A percentile compares a stretch with the other conserved stretches of the same genome.
phyloP scores from a whole-genome alignment of 495 filamentous ascomycete genomes.

The Penicillium turbatum region DNA sequence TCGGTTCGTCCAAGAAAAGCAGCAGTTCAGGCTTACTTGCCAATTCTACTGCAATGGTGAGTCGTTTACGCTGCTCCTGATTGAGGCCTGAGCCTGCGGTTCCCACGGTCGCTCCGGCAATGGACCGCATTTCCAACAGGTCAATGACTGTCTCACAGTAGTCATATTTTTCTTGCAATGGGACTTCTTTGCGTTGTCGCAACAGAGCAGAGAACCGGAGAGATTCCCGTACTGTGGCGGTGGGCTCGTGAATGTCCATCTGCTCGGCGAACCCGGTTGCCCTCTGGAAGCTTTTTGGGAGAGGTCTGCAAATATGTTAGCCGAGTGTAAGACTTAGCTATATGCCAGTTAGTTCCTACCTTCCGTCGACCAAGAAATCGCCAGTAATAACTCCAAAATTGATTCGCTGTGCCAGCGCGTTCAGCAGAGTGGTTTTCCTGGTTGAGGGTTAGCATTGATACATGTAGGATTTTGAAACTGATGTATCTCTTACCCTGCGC shows the following conservation, averaged over 20 bases:
- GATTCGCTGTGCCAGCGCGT: slow-evolving; percentile 52
- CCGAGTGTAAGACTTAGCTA: not conserved
- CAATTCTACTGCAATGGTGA: slow-evolving; percentile 68
- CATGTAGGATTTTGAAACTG: not conserved
- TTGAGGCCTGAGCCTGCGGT: slow-evolving; percentile 50
- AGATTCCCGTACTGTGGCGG: slow-evolving; percentile 58
- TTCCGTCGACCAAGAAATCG: slow-evolving; percentile 52
- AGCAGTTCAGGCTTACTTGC: slow-evolving; percentile 62
- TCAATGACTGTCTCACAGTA: slow-evolving; percentile 59
- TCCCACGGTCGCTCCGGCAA: slow-evolving; percentile 55
- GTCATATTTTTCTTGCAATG: slow-evolving; percentile 56
- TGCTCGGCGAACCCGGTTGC: slow-evolving; percentile 60
- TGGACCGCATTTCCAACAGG: slow-evolving; percentile 55
- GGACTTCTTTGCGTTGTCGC: slow-evolving; percentile 52
- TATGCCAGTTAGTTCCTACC: slow-evolving; percentile 18
- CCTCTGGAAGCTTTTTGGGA: slow-evolving; percentile 46
- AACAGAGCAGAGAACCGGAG: slow-evolving; percentile 56
- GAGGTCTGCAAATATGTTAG: slow-evolving; percentile 24
- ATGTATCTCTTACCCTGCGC: slow-evolving; percentile 47
- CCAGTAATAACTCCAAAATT: slow-evolving; percentile 51
- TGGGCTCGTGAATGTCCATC: slow-evolving; percentile 59
- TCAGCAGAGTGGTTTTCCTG: slow-evolving; percentile 54
- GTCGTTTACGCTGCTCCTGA: slow-evolving; percentile 58
- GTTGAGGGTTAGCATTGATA: not conserved
- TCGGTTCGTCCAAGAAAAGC: slow-evolving; percentile 76